phyloP scores from a whole-genome alignment of 228 moss, liverwort and hornwort genomes.

The Sphagnum fallax region DNA sequence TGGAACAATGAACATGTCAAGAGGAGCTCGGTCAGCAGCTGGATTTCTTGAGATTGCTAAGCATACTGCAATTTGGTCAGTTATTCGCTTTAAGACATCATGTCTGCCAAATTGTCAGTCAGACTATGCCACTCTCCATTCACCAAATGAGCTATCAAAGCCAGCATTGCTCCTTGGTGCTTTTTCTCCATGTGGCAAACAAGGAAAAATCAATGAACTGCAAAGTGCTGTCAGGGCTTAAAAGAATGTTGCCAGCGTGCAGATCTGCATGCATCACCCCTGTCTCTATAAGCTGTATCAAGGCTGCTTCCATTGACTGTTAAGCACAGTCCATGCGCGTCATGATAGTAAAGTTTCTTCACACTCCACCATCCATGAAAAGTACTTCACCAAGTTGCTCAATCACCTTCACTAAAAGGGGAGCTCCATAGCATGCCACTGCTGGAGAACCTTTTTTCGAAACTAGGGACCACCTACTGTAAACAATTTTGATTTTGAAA shows the following conservation, averaged over 20 bases:
- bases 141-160: constrained; percentile 88
- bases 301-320: constrained; percentile 78
- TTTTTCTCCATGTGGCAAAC: constrained; percentile 53
- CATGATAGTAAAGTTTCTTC: not conserved
- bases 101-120: constrained; percentile 79
- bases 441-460: too few species aligned
- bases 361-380: not conserved
- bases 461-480: too few species aligned
- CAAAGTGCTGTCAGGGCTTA: constrained; percentile 63
- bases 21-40: constrained; percentile 26
- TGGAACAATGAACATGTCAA: constrained; percentile 22
- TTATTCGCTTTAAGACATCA: constrained; percentile 85
- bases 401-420: too few species aligned
- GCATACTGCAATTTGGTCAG: constrained; percentile 85
- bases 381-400: not conserved
- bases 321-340: constrained; percentile 32
- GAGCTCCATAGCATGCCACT: too few species aligned
- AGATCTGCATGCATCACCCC: constrained; percentile 98
- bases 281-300: constrained; percentile 87
- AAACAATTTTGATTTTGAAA: too few species aligned
- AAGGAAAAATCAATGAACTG: constrained; percentile 91
- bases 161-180: constrained; percentile 90
- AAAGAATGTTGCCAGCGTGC: constrained; percentile 84
- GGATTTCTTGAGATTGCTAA: constrained; percentile 40
- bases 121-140: constrained; percentile 96